These are phyloP conservation scores for Colletotrichum tropicicola DNA, from an alignment of 2,329 filamentous ascomycete genomes.

Conservation along the genomic window DNA sequence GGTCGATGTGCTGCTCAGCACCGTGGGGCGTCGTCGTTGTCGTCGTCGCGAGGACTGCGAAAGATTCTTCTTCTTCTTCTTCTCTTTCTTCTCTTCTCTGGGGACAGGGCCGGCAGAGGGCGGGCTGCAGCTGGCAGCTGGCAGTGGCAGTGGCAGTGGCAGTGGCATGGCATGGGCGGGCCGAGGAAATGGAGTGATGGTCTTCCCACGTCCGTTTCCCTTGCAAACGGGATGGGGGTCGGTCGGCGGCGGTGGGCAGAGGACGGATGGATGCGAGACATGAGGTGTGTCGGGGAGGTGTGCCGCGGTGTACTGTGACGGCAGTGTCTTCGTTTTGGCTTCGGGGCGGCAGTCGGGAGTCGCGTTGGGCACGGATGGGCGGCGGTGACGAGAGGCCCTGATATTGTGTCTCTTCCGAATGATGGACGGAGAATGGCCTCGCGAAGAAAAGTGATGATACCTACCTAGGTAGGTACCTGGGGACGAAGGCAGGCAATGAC, in stretches of 20 bases:
- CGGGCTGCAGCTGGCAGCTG: neutral
- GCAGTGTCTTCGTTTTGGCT: constrained; percentile 13
- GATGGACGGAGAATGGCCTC: no score
- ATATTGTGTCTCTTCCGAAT: no score
- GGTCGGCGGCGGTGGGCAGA: constrained; percentile 18
- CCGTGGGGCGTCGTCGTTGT: no score
- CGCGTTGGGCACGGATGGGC: neutral
- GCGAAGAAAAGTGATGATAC: no score
- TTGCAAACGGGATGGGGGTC: constrained; percentile 15
- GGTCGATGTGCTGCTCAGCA: no score
- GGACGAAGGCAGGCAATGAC: no score
- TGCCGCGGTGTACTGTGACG: neutral
- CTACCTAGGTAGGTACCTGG: no score
- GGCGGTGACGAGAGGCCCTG: neutral
- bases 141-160: no score
- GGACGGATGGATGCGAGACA: constrained; percentile 29
- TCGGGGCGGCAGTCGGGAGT: neutral
- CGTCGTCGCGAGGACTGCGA: no score
- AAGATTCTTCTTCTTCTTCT: neutral
- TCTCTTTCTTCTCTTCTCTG: neutral
- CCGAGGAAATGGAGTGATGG: neutral
- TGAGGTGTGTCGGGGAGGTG: constrained; percentile 20
- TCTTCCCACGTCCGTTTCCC: neutral
- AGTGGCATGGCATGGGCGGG: neutral
- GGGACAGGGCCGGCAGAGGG: neutral